Base-by-base conservation (phyloP, 129 eudicot species). In the Dittrichia graveolens region DNA sequence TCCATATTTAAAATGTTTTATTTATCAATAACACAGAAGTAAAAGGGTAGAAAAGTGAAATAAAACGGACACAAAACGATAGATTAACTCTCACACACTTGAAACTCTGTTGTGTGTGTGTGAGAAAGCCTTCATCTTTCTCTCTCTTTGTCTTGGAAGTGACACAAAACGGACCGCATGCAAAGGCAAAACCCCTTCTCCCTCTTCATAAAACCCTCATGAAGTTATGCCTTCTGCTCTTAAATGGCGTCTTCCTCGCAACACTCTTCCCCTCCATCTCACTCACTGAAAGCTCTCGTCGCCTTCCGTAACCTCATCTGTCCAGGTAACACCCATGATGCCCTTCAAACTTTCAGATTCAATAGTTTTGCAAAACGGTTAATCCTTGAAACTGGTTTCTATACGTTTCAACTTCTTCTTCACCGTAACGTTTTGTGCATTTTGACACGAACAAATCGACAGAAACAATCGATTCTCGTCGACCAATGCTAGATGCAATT, bases 101-200 rank as follows among this genome's bases (percentile, higher is more conserved):
- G 71, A 65, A 64, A 74, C 79, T 52, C 31, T 24, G 31, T 24
- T 24, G 31, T 24, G 31, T 24, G 31, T 24, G 1, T 24, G 31
- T 24, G 31, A 24, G 31, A 24, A 24, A 24, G 31, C 31, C 31
- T 24, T 71, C 54, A 35, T 13, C 15, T 63, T 49, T 75, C 71
- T 65, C 82, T 81, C 85, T 65, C 85, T 66, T 66, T 73, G 61
- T 63, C 79, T 44, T 38, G 82, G 82, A 83, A 84, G 85, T 80
- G 80, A 76, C 88, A 76, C 85, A 71, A 79, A 83, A 69, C 79
- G 67, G 61, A 67, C 73, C 82, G 68, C 87, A 81, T 76, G 85
- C 84, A 83, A 82, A 67, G 71, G 58, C 75, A 58, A 79, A 79
- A 71, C 82, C 77, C 70, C 77, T 78, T 57, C 61, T 79, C n/a